Base-by-base conservation (phyloP, 441 rosid species). In the Biscutella auriculata region DNA sequence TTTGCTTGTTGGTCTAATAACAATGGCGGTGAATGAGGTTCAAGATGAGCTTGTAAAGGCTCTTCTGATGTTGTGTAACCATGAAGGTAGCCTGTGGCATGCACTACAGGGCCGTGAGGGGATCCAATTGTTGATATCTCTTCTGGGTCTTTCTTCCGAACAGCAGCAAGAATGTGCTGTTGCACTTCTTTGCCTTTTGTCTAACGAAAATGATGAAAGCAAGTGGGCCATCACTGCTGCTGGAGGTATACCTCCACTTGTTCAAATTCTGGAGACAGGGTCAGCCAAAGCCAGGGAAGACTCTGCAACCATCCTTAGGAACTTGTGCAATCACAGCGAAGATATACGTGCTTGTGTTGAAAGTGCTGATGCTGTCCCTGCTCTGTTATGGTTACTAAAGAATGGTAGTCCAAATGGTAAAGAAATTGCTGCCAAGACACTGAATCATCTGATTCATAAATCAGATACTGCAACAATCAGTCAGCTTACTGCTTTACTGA, bases 221-320 rank as follows among this genome's bases (percentile, higher is more conserved):
- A 95, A 95, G 77, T 95, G 99, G 99, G 99, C 99, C 44, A 91
- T 95, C 73, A 95, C 99, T 48, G 99, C 99, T 65, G 99, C 99
- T 69, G 99, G 98, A 82, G 99, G 99, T 51, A 95, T 95, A 73
- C 99, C 99, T 74, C 99, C 99, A 8, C 95, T 95, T 48, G 99
- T 95, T 68, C 99, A 86, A 69, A 91, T 95, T 76, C 76, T 95
- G 45, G 99, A 95, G 83, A 86, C 89, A 32, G 99, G 99, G 10
- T 95, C 98, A 44, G 93, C 82, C 50, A 95, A 86, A 80, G 97
- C 98, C 56, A 91, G 87, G 82, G 99, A 95, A 78, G 97, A 95
- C 73, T 88, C 99, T 30, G 99, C 99, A 49, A 76, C 84, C 39
- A 95, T 91, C 76, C 95, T 91, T 56, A 74, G 97, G 76, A 95